Conservation (phyloP, 1,284 basidiomycete genomes). For the Cutaneotrichosporon sp. region DNA sequence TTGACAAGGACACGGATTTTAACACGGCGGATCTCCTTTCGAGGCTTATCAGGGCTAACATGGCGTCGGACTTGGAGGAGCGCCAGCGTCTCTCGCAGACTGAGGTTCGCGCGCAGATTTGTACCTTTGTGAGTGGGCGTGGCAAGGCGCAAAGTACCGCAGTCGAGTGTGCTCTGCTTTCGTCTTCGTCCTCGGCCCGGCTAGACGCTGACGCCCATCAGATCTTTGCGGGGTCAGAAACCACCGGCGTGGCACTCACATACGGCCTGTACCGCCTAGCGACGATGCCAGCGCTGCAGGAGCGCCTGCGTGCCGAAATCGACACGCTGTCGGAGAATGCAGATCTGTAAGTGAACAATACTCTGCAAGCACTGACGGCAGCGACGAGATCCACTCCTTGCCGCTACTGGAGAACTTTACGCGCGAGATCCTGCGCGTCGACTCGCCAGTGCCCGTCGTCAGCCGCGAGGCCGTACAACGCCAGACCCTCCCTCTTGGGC, state of each 20-base stretch:
- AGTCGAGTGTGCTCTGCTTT: no score
- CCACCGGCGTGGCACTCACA: slow-evolving; percentile 62
- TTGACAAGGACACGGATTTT: slow-evolving; percentile 51
- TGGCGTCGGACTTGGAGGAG: slow-evolving; percentile 54
- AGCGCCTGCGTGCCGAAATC: slow-evolving; percentile 56
- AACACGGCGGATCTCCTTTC: slow-evolving; percentile 43
- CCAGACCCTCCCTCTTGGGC: slow-evolving; percentile 58
- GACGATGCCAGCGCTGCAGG: slow-evolving; percentile 55
- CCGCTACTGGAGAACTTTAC: slow-evolving; percentile 61
- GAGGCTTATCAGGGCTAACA: slow-evolving; percentile 60
- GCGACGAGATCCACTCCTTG: slow-evolving; percentile 45
- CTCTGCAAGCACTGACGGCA: slow-evolving; percentile 10
- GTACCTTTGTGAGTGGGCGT: slow-evolving; percentile 65
- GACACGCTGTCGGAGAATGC: slow-evolving; percentile 16
- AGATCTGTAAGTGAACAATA: background rate
- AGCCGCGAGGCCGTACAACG: slow-evolving; percentile 51
- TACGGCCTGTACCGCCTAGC: slow-evolving; percentile 69
- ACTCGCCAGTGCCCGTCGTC: slow-evolving; percentile 57
- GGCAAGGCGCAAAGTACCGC: slow-evolving; percentile 67
- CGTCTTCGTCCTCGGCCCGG: no score
- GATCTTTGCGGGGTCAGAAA: slow-evolving; percentile 63
- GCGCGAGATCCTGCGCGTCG: slow-evolving; percentile 61
- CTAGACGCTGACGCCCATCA: slow-evolving; percentile 12
- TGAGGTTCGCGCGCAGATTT: slow-evolving; percentile 69
- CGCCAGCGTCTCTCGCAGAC: slow-evolving; percentile 58